A percentile compares a stretch with the other conserved stretches of the same genome.
phyloP scores from a whole-genome alignment of 2,329 filamentous ascomycete species.

The Dothistroma pini region DNA sequence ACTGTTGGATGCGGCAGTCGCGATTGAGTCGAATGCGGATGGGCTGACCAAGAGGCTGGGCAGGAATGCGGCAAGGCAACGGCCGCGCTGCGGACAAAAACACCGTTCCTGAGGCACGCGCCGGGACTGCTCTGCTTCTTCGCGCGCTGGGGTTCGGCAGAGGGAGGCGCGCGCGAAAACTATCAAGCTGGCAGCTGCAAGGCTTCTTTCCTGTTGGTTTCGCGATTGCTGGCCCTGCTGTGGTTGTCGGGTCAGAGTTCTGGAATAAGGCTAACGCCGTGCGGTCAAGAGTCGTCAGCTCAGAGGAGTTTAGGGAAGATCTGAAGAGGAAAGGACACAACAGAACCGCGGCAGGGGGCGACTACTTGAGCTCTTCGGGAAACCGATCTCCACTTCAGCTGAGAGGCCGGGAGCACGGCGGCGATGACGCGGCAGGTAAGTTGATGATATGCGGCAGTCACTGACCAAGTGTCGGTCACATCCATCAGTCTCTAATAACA shows the following conservation, averaged over 20 bases:
- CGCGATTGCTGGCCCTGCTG: background rate
- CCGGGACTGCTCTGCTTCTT: background rate
- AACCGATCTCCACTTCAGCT: background rate
- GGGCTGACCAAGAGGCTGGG: constrained; percentile 4
- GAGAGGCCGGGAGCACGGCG: background rate
- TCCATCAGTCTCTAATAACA: too few relatives aligned
- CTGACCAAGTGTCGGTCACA: too few relatives aligned
- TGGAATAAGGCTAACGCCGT: constrained; percentile 6
- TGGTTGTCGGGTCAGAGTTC: constrained; percentile 1
- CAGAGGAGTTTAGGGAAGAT: constrained; percentile 2
- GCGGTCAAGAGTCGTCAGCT: constrained; percentile 8
- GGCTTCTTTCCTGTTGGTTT: background rate
- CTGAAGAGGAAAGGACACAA: constrained; percentile 1
- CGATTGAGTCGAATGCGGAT: background rate
- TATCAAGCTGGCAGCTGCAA: background rate
- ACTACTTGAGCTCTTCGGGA: background rate
- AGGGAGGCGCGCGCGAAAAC: background rate
- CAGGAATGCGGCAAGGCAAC: constrained; percentile 7
- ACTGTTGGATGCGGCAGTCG: constrained; percentile 4
- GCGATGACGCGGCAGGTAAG: background rate
- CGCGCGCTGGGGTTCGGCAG: background rate
- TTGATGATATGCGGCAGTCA: background rate
- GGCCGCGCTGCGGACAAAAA: background rate
- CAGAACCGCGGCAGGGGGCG: background rate
- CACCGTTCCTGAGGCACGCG: background rate